Percentiles rank a stretch among this genome's conserved stretches.
phyloP scores from a whole-genome alignment of 2,329 filamentous ascomycete species.

The Aspergillus luchuensis region DNA sequence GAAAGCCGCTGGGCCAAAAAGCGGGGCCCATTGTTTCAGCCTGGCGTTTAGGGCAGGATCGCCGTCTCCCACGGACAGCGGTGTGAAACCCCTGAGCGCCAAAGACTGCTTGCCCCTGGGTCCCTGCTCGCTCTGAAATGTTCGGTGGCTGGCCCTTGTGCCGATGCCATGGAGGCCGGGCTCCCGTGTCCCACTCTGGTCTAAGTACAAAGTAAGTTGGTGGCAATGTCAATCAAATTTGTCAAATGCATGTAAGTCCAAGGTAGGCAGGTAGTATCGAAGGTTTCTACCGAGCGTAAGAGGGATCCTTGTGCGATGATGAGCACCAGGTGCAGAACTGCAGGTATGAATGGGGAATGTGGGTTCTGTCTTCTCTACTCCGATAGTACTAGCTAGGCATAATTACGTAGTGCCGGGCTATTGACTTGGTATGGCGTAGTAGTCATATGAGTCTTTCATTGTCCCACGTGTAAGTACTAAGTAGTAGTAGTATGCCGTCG shows the following conservation, averaged over 20 bases:
- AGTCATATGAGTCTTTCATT: not conserved
- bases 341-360: not conserved
- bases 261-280: not conserved
- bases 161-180: not conserved
- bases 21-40: constrained; percentile 15
- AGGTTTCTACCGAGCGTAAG: not conserved
- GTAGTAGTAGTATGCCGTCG: no score
- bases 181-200: not conserved
- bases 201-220: not conserved
- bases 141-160: constrained; percentile 6
- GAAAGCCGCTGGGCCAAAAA: constrained; percentile 1
- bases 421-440: not conserved
- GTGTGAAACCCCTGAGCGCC: constrained; percentile 17
- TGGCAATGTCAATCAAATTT: not conserved
- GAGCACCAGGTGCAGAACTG: not conserved
- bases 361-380: not conserved
- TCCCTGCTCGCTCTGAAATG: constrained; percentile 13
- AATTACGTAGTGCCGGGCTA: constrained; percentile 6
- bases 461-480: constrained; percentile 3
- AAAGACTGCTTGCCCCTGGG: constrained; percentile 16
- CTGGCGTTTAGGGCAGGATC: constrained; percentile 16
- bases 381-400: not conserved
- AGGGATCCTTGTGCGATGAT: not conserved
- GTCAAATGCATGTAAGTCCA: not conserved
- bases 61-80: constrained; percentile 15